These are phyloP conservation scores for Chlorociboria aeruginascens DNA, from an alignment of 495 filamentous ascomycete species.

Conservation along the genomic window DNA sequence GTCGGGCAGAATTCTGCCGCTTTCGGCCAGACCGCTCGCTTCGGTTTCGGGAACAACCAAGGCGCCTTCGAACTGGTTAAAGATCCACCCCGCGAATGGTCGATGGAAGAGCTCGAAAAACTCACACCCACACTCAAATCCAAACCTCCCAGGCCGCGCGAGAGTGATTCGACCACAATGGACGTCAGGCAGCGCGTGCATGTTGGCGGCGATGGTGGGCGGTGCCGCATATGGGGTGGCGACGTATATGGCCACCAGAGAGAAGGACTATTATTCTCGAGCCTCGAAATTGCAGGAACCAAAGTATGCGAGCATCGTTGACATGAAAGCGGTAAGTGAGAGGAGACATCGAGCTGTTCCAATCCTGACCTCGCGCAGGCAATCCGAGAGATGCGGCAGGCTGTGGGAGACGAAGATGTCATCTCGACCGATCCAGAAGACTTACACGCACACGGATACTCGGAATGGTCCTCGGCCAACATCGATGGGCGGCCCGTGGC, in stretches of 20 bases:
- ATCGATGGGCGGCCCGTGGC: constrained; percentile 67
- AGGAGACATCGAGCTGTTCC: neutral
- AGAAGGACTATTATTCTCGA: constrained; percentile 17
- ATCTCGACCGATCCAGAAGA: constrained; percentile 80
- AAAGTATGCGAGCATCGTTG: constrained; percentile 34
- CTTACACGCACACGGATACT: constrained; percentile 70
- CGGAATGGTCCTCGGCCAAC: constrained; percentile 81
- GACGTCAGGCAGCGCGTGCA: too few species aligned
- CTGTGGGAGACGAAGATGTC: constrained; percentile 52
- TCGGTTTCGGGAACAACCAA: constrained; percentile 3
- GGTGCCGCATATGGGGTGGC: neutral
- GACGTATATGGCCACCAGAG: neutral
- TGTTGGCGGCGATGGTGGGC: constrained; percentile 18
- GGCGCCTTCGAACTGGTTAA: neutral
- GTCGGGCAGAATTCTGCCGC: constrained; percentile 9
- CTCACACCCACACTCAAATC: too few species aligned
- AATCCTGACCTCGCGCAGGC: constrained; percentile 31
- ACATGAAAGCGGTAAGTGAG: constrained; percentile 36
- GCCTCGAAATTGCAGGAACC: constrained; percentile 27
- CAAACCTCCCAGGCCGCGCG: too few species aligned
- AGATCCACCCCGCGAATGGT: neutral
- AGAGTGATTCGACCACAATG: too few species aligned
- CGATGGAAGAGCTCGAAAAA: neutral
- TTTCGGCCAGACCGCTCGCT: constrained; percentile 1
- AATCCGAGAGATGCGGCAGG: constrained; percentile 44